Evolutionary conservation across 257 asterid genomes (phyloP).

Genomic region (Handroanthus guayacan): DNA sequence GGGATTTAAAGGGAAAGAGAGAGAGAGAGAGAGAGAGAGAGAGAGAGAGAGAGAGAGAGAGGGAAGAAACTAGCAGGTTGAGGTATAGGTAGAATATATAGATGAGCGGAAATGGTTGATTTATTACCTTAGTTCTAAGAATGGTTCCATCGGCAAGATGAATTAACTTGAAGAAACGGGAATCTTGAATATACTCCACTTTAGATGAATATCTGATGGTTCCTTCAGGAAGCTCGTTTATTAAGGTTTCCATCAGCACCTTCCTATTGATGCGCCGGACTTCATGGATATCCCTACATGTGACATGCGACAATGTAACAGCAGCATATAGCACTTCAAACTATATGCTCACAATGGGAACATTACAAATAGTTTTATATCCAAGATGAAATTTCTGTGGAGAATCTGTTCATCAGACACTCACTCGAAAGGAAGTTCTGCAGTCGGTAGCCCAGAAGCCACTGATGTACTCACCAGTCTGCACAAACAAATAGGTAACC

Average conservation of each 20-base stretch:
- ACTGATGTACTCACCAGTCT: slow-evolving; percentile 45
- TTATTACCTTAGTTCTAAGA: slow-evolving; percentile 48
- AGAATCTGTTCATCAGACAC: slow-evolving; percentile 25
- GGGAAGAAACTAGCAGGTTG: not conserved
- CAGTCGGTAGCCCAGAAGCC: slow-evolving; percentile 44
- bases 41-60: not conserved
- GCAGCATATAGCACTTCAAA: not conserved
- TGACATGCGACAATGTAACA: not conserved
- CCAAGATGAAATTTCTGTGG: not conserved
- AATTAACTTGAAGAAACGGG: slow-evolving; percentile 43
- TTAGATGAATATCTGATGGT: slow-evolving; percentile 51
- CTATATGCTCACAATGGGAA: too few relatives aligned
- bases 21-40: not conserved
- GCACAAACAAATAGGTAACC: slow-evolving; percentile 21
- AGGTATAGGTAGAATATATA: not conserved
- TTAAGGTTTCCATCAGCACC: slow-evolving; percentile 45
- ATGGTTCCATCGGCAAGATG: slow-evolving; percentile 52
- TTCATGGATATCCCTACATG: slow-evolving; percentile 50
- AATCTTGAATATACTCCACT: slow-evolving; percentile 45
- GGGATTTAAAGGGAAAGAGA: too few relatives aligned
- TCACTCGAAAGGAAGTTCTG: slow-evolving; percentile 47
- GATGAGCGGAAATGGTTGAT: not conserved
- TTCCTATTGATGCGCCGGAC: slow-evolving; percentile 53
- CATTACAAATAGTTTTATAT: not conserved
- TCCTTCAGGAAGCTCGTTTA: slow-evolving; percentile 46